Evolutionary conservation across 768 basidiomycete genomes (phyloP), one percentile per base, ranked within the genome.

Genomic region (Termitomyces sp.): DNA sequence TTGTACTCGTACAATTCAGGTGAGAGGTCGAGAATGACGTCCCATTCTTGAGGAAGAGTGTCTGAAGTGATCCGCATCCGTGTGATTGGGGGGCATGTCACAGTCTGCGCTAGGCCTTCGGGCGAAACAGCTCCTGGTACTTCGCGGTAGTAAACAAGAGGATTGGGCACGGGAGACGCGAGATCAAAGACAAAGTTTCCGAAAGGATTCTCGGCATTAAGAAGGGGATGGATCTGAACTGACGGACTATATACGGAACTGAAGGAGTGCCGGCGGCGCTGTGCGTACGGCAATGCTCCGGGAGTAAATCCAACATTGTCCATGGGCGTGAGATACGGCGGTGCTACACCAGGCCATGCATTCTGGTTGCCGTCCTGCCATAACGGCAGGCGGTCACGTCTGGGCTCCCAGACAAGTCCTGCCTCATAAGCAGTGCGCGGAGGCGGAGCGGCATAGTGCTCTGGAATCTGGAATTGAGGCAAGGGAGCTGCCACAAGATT

Each of bases 41-140:
- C 81, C 86, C 86, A 88, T n/a, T 78, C 46, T 10, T 8, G 64
- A 0, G 83, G 81, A 50, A 86, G 73, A 16, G 65, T 60, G 51
- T 88, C 83, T 64, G 80, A 83, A 0, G 76, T 64, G 64, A 90
- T 82, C n/a, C 78, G 76, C 62, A 88, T 76, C 36, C 72, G 75
- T 10, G 75, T 77, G 50, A 83, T 67, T 0, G 78, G 68, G 0
- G 87, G 87, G 62, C 81, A 73, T 9, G 84, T 84, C 18, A 84
- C 86, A 4, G 77, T 72, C 66, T 84, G 73, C 1, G 56, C 57
- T 10, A 87, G 72, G 31, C 85, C 79, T 1, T 81, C 79, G 0
- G 62, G 51, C 0, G 78, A 65, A 2, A 88, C 65, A 0, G 73
- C 59, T 4, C 66, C 34, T 81, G 76, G 2, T 77, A n/a, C 75